Conservation (phyloP, 1,139 yeast genomes). For the Debaryomycetaceae sp. region DNA sequence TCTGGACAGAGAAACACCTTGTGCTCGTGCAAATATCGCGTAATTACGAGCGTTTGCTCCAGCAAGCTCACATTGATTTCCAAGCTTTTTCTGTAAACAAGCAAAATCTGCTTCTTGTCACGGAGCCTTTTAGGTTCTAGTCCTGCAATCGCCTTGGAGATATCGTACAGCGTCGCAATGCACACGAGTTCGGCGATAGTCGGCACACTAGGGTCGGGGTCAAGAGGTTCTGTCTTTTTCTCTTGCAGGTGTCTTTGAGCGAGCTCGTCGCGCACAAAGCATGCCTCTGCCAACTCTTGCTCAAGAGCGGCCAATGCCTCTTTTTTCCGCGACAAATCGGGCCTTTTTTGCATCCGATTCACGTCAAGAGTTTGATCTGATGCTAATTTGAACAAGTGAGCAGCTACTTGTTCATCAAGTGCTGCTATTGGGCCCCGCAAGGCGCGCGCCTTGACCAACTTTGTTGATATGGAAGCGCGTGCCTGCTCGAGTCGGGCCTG, state of each 20-base stretch:
- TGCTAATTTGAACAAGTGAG: slow-evolving; percentile 6
- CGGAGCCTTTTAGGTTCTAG: slow-evolving; percentile 9
- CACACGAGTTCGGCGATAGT: slow-evolving; percentile 4
- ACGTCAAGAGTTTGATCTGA: slow-evolving; percentile 8
- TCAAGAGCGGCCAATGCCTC: slow-evolving; percentile 6
- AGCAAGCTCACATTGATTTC: slow-evolving; percentile 8
- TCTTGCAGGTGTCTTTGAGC: slow-evolving; percentile 3
- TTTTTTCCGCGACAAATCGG: slow-evolving; percentile 5
- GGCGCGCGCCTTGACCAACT: slow-evolving; percentile 12
- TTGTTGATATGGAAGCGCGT: slow-evolving; percentile 10
- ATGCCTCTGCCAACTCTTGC: slow-evolving; percentile 5
- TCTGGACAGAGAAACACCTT: background rate
- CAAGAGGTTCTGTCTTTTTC: slow-evolving; percentile 8
- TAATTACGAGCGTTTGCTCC: background rate
- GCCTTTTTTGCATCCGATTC: slow-evolving; percentile 5
- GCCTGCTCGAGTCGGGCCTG: slow-evolving; percentile 7
- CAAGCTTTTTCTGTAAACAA: slow-evolving; percentile 10
- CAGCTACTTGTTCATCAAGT: slow-evolving; percentile 5
- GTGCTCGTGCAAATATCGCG: background rate
- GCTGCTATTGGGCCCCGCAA: slow-evolving; percentile 11
- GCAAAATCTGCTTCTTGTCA: slow-evolving; percentile 5
- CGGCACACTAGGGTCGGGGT: slow-evolving; percentile 9
- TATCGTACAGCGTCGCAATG: background rate
- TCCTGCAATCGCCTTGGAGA: slow-evolving; percentile 9
- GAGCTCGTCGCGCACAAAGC: too few species aligned